A percentile compares a stretch with the other conserved stretches of the same genome.
phyloP scores from a whole-genome alignment of 2,329 filamentous ascomycete species.

The Clarireedia paspali region DNA sequence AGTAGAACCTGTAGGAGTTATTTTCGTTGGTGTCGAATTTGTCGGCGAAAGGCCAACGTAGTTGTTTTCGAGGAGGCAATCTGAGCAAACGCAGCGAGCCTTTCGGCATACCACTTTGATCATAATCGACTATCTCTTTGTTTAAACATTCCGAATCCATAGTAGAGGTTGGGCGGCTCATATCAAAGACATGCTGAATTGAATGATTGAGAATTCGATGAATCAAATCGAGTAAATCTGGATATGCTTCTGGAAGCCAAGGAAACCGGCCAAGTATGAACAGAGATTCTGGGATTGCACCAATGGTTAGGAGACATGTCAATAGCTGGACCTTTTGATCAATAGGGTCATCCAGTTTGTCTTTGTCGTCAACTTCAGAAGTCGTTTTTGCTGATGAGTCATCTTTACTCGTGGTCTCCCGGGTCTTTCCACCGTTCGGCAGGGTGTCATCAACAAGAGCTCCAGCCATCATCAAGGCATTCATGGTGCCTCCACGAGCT shows the following conservation, averaged over 20 bases:
- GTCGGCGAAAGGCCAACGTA: conserved; percentile 82
- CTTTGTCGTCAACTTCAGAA: conserved; percentile 38
- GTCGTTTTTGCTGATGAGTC: conserved; percentile 38
- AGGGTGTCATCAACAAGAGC: conserved; percentile 76
- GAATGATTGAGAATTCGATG: conserved; percentile 81
- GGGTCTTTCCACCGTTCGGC: conserved; percentile 36
- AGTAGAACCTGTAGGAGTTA: conserved; percentile 83
- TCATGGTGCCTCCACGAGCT: conserved; percentile 60
- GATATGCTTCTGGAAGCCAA: conserved; percentile 81
- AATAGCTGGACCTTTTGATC: conserved; percentile 87
- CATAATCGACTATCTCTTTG: conserved; percentile 44
- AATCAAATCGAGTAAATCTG: conserved; percentile 71
- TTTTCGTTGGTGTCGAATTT: conserved; percentile 67
- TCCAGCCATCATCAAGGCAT: conserved; percentile 81
- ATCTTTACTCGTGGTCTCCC: conserved; percentile 48
- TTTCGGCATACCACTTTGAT: conserved; percentile 62
- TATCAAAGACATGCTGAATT: conserved; percentile 63
- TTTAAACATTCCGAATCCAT: conserved; percentile 39
- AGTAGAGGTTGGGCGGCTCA: conserved; percentile 28
- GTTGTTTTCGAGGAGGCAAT: conserved; percentile 53
- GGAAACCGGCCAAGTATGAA: conserved; percentile 89
- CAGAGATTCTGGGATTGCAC: conserved; percentile 84
- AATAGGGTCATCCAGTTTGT: conserved; percentile 58
- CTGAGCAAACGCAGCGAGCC: conserved; percentile 57
- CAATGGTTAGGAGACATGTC: conserved; percentile 79